A percentile compares a stretch with the other conserved stretches of the same genome.
Evolutionary conservation across 2,329 filamentous ascomycete species (phyloP).

Genomic region (Exophiala alcalophila): DNA sequence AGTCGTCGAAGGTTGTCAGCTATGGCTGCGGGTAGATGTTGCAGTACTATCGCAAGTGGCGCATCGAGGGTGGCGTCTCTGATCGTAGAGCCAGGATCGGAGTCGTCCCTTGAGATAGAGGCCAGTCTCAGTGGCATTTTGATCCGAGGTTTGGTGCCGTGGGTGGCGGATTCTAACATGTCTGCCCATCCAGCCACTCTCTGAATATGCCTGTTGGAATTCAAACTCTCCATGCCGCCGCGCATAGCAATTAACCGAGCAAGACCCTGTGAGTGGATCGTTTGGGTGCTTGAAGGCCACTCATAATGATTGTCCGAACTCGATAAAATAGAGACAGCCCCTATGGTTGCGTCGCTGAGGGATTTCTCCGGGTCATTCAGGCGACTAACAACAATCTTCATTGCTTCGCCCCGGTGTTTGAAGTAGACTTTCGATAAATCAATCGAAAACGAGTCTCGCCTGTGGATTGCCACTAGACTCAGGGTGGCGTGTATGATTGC

Average conservation of each 20-base stretch:
- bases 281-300: constrained; percentile 11
- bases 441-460: constrained; percentile 15
- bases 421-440: constrained; percentile 16
- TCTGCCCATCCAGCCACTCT: constrained; percentile 20
- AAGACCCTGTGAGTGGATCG: constrained; percentile 10
- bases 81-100: not conserved
- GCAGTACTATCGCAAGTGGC: constrained; percentile 1
- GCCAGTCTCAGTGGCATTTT: constrained; percentile 7
- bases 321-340: constrained; percentile 18
- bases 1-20: constrained; percentile 10
- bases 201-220: constrained; percentile 14
- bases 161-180: constrained; percentile 15
- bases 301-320: constrained; percentile 23
- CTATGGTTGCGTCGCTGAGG: constrained; percentile 16
- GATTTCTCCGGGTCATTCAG: constrained; percentile 10
- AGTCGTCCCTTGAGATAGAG: not conserved
- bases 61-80: not conserved
- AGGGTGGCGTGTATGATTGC: constrained; percentile 23
- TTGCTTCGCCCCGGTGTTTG: constrained; percentile 22
- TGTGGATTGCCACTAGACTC: constrained; percentile 19
- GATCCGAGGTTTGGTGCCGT: constrained; percentile 12
- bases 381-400: constrained; percentile 12
- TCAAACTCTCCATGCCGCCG: constrained; percentile 17
- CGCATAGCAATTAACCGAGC: constrained; percentile 12
- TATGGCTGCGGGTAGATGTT: constrained; percentile 3